Evolutionary conservation across 2,329 filamentous ascomycete genomes (phyloP), one percentile per base, ranked within the genome.

Genomic region (Trichophyton mentagrophytes): DNA sequence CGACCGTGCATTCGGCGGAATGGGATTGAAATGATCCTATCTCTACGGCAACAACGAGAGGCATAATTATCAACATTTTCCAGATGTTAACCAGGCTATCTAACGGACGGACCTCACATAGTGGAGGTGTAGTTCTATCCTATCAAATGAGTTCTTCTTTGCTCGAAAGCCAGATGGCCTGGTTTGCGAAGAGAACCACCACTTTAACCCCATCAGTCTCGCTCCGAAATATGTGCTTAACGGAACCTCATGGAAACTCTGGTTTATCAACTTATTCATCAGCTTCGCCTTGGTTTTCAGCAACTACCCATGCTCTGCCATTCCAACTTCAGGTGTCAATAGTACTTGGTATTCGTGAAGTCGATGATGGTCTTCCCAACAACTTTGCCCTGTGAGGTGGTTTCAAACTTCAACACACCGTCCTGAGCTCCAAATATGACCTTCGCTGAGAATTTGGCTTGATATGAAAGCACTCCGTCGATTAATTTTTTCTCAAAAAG

Each of bases 1-100:
- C 36, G 79, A 82, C 67, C 70, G 78, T 65, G 79, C 78, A 13
- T 82, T 82, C 70, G 79, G 79, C 6, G 74, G 74, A 1, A 67
- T 81, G 33, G 70, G 67, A 36, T 61, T 81, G 62, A 76, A 76
- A 70, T 78, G 69, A 75, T 30, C 33, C 17, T 15, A 6, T 11
- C 22, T 17, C 55, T 15, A 36, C 13, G 46, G 8, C 17, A 9
- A 25, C 3, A 47, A 2, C 20, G 17, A 11, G 20, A 47, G n/a
- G 40, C n/a, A n/a, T 20, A 5, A 8, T 44, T 44, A 38, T 13
- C 2, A 8, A 7, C 33, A 38, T 38, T 38, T 13, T 13, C 33
- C 33, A 38, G 3, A 3, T 11, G 33, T 3, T 38, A 38, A 38
- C 33, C 11, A 44, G n/a, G n/a, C n/a, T 15, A 44, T 44, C 40